A percentile compares a stretch with the other conserved stretches of the same genome.
Evolutionary conservation across 192 early-diverging fungal genomes (phyloP).

Genomic region (Physocladia obscura): DNA sequence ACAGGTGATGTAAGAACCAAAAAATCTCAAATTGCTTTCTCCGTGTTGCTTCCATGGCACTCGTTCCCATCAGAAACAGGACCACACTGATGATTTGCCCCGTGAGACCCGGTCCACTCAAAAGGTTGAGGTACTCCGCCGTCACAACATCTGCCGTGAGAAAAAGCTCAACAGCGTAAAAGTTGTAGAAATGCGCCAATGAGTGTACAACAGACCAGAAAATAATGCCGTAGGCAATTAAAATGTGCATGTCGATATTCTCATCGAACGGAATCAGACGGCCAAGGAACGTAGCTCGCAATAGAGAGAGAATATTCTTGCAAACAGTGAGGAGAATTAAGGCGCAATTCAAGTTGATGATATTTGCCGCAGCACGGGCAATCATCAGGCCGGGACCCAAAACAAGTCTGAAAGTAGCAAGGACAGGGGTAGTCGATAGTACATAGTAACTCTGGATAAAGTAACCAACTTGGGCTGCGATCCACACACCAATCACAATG

Average conservation of each 20-base stretch:
- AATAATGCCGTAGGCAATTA: constrained; percentile 74
- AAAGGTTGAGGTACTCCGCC: constrained; percentile 51
- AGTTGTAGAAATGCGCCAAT: constrained; percentile 79
- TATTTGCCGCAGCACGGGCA: constrained; percentile 55
- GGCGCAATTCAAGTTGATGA: constrained; percentile 77
- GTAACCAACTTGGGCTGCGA: constrained; percentile 45
- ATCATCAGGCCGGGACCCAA: constrained; percentile 49
- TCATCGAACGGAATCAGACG: constrained; percentile 83
- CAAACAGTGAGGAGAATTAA: constrained; percentile 80
- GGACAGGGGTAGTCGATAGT: constrained; percentile 41
- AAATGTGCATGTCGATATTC: constrained; percentile 79
- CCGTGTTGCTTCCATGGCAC: constrained; percentile 60
- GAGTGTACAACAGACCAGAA: constrained; percentile 74
- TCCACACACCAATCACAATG: constrained; percentile 43
- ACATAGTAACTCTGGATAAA: constrained; percentile 41
- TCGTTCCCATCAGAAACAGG: constrained; percentile 77
- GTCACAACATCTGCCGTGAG: constrained; percentile 34
- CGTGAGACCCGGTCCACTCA: constrained; percentile 76
- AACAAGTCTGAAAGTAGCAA: constrained; percentile 43
- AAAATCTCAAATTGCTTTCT: constrained; percentile 76
- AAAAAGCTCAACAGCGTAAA: constrained; percentile 53
- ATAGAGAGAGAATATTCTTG: constrained; percentile 73
- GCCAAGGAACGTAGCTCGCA: constrained; percentile 72
- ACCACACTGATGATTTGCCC: constrained; percentile 74
- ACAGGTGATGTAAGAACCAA: constrained; percentile 86